Conservation (phyloP, 139 green algal species). For the Zygnema circumcarinatum region DNA sequence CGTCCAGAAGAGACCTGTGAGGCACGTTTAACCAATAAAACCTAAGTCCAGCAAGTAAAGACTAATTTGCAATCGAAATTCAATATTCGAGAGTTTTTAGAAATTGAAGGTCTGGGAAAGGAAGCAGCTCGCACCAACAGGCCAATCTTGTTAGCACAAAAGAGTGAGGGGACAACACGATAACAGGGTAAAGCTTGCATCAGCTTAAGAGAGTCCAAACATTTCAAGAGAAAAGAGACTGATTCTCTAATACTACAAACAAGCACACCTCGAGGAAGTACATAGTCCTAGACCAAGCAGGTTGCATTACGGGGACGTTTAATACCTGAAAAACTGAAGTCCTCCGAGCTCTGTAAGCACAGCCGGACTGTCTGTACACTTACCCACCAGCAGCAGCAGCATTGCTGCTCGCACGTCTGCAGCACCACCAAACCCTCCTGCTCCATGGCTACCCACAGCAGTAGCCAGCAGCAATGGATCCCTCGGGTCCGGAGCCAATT, state of each 20-base stretch:
- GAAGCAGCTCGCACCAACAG: too few relatives aligned
- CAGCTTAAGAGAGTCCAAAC: too few relatives aligned
- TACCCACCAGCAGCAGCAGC: constrained; percentile 59
- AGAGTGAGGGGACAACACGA: too few relatives aligned
- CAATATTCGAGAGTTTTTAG: neutral
- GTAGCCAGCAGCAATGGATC: constrained; percentile 38
- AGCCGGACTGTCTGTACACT: constrained; percentile 34
- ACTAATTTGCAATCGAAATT: neutral
- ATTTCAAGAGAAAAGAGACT: too few relatives aligned
- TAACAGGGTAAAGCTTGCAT: too few relatives aligned
- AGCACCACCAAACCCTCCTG: neutral
- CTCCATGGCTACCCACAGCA: constrained; percentile 46
- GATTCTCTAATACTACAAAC: too few relatives aligned
- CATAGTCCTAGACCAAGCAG: too few relatives aligned
- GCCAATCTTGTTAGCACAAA: too few relatives aligned
- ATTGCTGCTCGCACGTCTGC: constrained; percentile 44
- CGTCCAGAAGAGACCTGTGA: constrained; percentile 52
- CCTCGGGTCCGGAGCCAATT: constrained; percentile 30
- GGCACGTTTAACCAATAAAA: too few relatives aligned
- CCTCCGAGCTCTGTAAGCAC: constrained; percentile 51
- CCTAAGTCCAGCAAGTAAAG: too few relatives aligned
- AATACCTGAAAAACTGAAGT: constrained; percentile 49
- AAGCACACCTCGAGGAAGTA: too few relatives aligned
- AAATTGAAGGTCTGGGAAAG: neutral
- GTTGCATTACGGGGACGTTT: too few relatives aligned